These are phyloP conservation scores for Quercus gilva DNA, from an alignment of 306 rosid genomes.

Conservation along the genomic window DNA sequence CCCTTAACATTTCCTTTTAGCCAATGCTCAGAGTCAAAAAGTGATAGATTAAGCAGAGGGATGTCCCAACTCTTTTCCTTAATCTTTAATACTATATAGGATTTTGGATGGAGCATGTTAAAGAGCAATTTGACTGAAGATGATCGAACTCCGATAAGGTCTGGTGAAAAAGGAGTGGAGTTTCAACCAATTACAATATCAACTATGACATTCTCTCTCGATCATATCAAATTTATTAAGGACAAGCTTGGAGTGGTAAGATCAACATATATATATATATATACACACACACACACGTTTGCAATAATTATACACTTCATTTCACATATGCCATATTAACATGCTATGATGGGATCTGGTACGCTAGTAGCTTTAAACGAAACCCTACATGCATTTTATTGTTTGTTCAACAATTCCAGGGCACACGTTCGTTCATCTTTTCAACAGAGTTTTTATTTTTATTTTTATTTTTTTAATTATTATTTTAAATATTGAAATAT, in stretches of 20 bases:
- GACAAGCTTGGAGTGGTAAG: constrained; percentile 52
- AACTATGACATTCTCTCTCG: constrained; percentile 29
- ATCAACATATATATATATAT: not conserved
- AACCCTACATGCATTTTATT: not conserved
- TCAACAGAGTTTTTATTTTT: too few relatives aligned
- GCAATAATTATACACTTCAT: not conserved
- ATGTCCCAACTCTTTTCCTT: constrained; percentile 16
- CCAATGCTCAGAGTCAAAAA: not conserved
- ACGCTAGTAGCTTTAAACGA: too few relatives aligned
- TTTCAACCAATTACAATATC: constrained; percentile 26
- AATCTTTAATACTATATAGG: not conserved
- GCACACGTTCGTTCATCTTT: too few relatives aligned
- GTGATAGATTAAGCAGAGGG: not conserved
- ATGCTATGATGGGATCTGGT: not conserved
- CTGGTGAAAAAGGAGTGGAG: constrained; percentile 26
- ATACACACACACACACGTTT: not conserved
- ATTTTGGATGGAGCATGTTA: constrained; percentile 37
- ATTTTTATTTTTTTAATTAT: too few relatives aligned
- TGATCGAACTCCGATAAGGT: constrained; percentile 49
- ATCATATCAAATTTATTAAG: constrained; percentile 31
- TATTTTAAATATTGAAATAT: too few relatives aligned
- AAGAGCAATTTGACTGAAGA: constrained; percentile 43
- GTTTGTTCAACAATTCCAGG: not conserved
- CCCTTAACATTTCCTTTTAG: constrained; percentile 53
- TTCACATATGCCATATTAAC: too few relatives aligned